Evolutionary conservation across 2,329 filamentous ascomycete species (phyloP).

Genomic region (Pseudocercospora pini-densiflorae): DNA sequence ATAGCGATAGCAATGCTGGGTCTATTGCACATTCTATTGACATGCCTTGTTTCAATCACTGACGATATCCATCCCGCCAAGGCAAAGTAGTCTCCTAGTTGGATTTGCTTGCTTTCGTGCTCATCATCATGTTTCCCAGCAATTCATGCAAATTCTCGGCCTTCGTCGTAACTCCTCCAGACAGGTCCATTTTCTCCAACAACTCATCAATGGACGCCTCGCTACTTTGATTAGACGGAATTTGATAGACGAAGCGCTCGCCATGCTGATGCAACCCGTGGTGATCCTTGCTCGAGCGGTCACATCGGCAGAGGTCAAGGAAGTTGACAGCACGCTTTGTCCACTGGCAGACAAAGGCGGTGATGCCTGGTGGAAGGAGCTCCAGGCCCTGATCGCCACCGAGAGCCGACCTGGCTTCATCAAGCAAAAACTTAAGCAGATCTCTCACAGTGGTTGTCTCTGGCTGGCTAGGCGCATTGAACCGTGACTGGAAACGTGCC

Average conservation of each 20-base stretch:
- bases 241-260: not conserved
- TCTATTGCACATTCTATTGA: no score
- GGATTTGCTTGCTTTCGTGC: not conserved
- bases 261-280: not conserved
- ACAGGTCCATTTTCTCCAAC: not conserved
- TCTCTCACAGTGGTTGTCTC: not conserved
- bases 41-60: no score
- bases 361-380: not conserved
- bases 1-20: no score
- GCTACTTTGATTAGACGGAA: not conserved
- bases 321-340: not conserved
- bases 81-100: not conserved
- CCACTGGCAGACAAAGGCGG: not conserved
- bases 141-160: not conserved
- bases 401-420: not conserved
- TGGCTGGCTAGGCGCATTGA: not conserved
- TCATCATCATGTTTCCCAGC: not conserved
- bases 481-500: not conserved
- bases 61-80: no score
- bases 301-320: not conserved
- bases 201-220: not conserved
- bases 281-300: not conserved
- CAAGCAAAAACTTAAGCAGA: not conserved
- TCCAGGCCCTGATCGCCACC: not conserved
- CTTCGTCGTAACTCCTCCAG: not conserved